Conservation (phyloP, 345 rosid genomes). For the Aquilaria malaccensis region DNA sequence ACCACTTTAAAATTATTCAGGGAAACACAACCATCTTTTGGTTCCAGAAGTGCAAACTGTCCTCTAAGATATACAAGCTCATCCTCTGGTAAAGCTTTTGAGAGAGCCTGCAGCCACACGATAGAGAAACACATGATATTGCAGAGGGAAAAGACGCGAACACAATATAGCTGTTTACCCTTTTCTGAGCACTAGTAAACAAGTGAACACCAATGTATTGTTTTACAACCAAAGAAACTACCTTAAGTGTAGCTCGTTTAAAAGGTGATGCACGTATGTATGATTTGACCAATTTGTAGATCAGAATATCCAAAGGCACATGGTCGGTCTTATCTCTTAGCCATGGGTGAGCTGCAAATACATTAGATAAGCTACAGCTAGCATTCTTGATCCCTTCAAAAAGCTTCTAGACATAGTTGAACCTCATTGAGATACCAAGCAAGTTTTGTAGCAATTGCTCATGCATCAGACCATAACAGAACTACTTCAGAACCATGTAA, state of each 20-base stretch:
- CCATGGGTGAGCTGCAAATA: conserved; percentile 87
- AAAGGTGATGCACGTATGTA: conserved; percentile 73
- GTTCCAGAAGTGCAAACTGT: conserved; percentile 80
- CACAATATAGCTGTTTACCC: not conserved
- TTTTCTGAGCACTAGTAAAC: not conserved
- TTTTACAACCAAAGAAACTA: conserved; percentile 18
- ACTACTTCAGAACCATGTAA: not conserved
- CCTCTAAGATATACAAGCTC: conserved; percentile 69
- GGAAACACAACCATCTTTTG: conserved; percentile 66
- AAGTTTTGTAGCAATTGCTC: not conserved
- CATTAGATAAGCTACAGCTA: not conserved
- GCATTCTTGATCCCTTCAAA: not conserved
- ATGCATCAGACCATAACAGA: not conserved
- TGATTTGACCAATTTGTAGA: conserved; percentile 71
- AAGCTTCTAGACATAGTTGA: no score
- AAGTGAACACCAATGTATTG: not conserved
- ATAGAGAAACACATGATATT: conserved; percentile 7
- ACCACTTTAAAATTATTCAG: conserved; percentile 73
- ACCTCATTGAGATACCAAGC: not conserved
- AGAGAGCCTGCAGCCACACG: conserved; percentile 59
- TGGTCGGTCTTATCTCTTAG: conserved; percentile 46
- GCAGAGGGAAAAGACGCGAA: not conserved
- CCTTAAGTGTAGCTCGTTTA: conserved; percentile 83
- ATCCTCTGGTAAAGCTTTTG: conserved; percentile 84
- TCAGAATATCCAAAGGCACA: conserved; percentile 67